Percentiles rank a stretch among this genome's conserved stretches.
These are phyloP conservation scores for Vaccinium macrocarpon DNA, from an alignment of 148 eudicot species.

Conservation along the genomic window DNA sequence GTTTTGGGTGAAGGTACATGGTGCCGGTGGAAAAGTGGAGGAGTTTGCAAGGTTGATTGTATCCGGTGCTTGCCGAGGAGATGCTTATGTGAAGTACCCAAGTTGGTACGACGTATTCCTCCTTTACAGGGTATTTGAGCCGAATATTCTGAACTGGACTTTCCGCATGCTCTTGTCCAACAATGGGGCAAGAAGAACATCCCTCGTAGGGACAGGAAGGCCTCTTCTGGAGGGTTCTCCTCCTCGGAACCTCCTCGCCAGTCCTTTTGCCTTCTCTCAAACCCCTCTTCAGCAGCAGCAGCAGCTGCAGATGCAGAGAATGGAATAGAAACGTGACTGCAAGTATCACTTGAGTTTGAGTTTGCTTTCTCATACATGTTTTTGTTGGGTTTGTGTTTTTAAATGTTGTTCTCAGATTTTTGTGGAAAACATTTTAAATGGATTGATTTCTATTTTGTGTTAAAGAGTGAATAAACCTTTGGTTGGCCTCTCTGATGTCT, in stretches of 20 bases:
- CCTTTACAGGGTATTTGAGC: slow-evolving; percentile 66
- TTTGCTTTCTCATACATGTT: background rate
- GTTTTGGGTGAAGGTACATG: slow-evolving; percentile 42
- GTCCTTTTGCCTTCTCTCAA: slow-evolving; percentile 20
- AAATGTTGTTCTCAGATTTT: background rate
- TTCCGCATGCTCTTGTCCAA: slow-evolving; percentile 50
- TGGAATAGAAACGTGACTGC: slow-evolving; percentile 13
- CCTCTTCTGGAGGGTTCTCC: slow-evolving; percentile 48
- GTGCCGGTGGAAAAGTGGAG: slow-evolving; percentile 45
- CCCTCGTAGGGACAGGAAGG: slow-evolving; percentile 57
- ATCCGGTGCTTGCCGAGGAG: slow-evolving; percentile 72
- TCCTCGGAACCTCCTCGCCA: slow-evolving; percentile 22
- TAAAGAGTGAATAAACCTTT: background rate
- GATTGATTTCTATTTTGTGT: background rate
- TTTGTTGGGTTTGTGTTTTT: background rate
- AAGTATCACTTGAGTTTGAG: background rate
- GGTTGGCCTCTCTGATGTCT: background rate
- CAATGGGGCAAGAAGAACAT: slow-evolving; percentile 37
- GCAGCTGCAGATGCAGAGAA: slow-evolving; percentile 22
- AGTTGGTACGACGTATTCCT: slow-evolving; percentile 82
- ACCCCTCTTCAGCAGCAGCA: background rate
- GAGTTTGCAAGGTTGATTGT: slow-evolving; percentile 74
- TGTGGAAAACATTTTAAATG: background rate
- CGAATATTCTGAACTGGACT: slow-evolving; percentile 72
- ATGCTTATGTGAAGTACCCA: slow-evolving; percentile 76